A percentile compares a stretch with the other conserved stretches of the same genome.
Conservation (phyloP, 768 basidiomycete species). For the Fomitopsis pulvina region DNA sequence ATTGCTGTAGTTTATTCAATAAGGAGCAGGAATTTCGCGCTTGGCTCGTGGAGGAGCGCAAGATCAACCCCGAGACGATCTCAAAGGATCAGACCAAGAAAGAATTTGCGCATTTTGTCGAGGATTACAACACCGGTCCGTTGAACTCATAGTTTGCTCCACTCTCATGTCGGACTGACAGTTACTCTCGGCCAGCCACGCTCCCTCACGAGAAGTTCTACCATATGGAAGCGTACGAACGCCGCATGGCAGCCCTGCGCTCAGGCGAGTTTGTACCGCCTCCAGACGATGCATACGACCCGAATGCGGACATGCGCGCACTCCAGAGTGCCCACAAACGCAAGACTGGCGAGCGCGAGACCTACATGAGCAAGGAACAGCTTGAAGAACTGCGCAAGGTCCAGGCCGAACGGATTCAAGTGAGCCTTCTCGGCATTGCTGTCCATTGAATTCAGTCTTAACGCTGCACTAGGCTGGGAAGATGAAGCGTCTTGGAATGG, state of each 20-base stretch:
- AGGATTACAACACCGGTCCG: conserved; percentile 78
- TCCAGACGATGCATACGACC: conserved; percentile 68
- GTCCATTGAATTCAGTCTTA: not conserved
- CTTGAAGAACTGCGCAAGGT: conserved; percentile 75
- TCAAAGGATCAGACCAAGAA: conserved; percentile 82
- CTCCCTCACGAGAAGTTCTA: conserved; percentile 95
- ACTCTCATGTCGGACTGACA: conserved; percentile 3
- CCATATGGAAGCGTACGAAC: conserved; percentile 80
- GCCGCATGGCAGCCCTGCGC: conserved; percentile 77
- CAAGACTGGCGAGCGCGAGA: conserved; percentile 57
- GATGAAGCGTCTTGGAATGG: conserved; percentile 86
- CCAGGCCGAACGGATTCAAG: conserved; percentile 81
- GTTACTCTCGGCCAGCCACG: conserved; percentile 50
- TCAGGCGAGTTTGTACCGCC: conserved; percentile 80
- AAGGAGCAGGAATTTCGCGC: conserved; percentile 84
- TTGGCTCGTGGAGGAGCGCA: conserved; percentile 92
- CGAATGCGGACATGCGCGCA: conserved; percentile 77
- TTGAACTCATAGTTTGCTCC: not conserved
- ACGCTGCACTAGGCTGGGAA: conserved; percentile 53
- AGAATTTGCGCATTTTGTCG: conserved; percentile 76
- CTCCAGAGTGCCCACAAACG: conserved; percentile 68
- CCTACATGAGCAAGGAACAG: conserved; percentile 73
- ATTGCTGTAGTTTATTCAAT: conserved; percentile 55
- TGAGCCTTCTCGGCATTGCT: conserved; percentile 23
- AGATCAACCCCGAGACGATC: conserved; percentile 84